Conservation (phyloP, 352 stramenopile species). For the Pilasporangium apinafurcum region DNA sequence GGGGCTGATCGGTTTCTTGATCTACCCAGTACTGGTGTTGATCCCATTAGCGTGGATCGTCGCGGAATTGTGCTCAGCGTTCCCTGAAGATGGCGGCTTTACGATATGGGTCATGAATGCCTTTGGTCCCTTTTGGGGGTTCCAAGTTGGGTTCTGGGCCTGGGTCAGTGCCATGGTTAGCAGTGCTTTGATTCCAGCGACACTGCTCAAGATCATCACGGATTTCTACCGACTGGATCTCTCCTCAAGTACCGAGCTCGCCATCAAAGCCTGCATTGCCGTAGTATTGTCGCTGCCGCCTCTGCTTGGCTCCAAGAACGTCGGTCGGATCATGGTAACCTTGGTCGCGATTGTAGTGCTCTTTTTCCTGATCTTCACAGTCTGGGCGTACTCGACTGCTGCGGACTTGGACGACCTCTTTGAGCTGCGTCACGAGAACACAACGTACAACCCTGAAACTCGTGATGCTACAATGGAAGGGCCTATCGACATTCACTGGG, state of each 20-base stretch:
- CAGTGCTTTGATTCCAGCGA: slow-evolving; percentile 59
- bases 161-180: slow-evolving; percentile 74
- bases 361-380: slow-evolving; percentile 30
- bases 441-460: slow-evolving; percentile 7
- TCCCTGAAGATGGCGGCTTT: slow-evolving; percentile 79
- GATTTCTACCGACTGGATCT: slow-evolving; percentile 25
- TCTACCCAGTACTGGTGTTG: slow-evolving; percentile 85
- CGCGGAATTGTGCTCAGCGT: slow-evolving; percentile 85
- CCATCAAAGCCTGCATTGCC: slow-evolving; percentile 30
- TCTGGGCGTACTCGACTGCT: slow-evolving; percentile 25
- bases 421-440: slow-evolving; percentile 26
- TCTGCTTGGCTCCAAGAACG: slow-evolving; percentile 26
- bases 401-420: slow-evolving; percentile 30
- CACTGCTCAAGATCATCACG: slow-evolving; percentile 19
- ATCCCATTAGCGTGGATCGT: slow-evolving; percentile 89
- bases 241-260: slow-evolving; percentile 12
- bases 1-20: slow-evolving; percentile 73
- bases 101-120: slow-evolving; percentile 89
- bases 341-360: slow-evolving; percentile 26
- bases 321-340: slow-evolving; percentile 20
- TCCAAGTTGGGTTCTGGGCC: slow-evolving; percentile 66
- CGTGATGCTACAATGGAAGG: slow-evolving; percentile 17
- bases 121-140: slow-evolving; percentile 83
- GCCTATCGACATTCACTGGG: slow-evolving; percentile 59
- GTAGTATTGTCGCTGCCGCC: slow-evolving; percentile 25